Evolutionary conservation across 2,329 filamentous ascomycete species (phyloP), one percentile per base, ranked within the genome.

Genomic region (Aspergillus sclerotialis): DNA sequence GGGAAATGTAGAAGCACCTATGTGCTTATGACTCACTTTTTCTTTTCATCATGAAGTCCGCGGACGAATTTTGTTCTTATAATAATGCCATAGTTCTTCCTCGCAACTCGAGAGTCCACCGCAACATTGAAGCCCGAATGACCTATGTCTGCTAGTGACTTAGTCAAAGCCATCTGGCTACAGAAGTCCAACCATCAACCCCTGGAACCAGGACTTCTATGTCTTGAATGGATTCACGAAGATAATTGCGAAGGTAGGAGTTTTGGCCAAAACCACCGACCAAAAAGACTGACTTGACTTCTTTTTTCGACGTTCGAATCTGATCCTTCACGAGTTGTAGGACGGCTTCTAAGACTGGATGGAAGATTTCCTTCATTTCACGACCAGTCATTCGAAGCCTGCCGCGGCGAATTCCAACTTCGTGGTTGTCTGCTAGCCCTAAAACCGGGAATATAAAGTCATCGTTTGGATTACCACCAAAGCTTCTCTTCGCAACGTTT

Each of bases 231-330:
- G 28, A 29, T 4, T 45, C 33, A 6, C 36, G 30, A 3, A 55
- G 32, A n/a, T 39, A 39, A 7, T 42, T 40, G 7, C 43, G 40
- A 11, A 56, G 42, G 24, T 50, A 56, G 2, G 35, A 35, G 18
- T 42, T 56, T 10, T 56, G 43, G 8, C 52, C 53, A 30, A 58
- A 55, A 1, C 52, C 52, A 1, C 55, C 53, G 2, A 58, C 53
- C 1, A 58, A 32, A 2, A 56, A 43, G 2, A 59, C 39, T 5
- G 49, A 39, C 42, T 72, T 69, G 39, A 82, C 78, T 26, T 76
- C 75, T 49, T 76, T 75, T 53, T 72, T 72, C 24, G 75, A 76
- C 11, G 73, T 73, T 61, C 78, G 75, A 44, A 55, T 40, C 28
- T 55, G 52, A 15, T 37, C 25, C 17, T 39, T 37, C 4, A 56